Conservation (phyloP, 345 rosid genomes). For the Erysimum cheiranthoides region DNA sequence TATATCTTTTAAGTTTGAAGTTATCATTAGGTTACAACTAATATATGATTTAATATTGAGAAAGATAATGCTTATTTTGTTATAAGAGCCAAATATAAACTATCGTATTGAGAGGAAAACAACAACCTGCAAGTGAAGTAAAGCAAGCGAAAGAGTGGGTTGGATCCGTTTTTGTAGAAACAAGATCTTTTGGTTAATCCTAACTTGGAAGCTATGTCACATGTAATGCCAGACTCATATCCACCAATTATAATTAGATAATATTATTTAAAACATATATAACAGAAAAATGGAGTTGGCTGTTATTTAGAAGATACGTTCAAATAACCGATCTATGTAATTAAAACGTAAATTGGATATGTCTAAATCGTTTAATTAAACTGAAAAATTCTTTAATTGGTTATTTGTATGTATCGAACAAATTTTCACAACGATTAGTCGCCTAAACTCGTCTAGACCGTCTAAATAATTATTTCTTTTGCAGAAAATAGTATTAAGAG, state of each 20-base stretch:
- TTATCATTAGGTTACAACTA: slow-evolving; percentile 23
- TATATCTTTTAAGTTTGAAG: not conserved
- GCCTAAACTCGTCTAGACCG: not conserved
- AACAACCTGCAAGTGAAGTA: slow-evolving; percentile 47
- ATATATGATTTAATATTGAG: not conserved
- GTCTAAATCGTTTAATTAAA: not conserved
- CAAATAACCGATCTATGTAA: not conserved
- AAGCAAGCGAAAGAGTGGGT: slow-evolving; percentile 44
- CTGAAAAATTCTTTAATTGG: not conserved
- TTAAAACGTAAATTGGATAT: not conserved
- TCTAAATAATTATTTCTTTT: not conserved
- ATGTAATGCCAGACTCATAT: slow-evolving; percentile 46
- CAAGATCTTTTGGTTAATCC: slow-evolving; percentile 43
- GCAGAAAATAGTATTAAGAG: not conserved
- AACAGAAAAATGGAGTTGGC: not conserved
- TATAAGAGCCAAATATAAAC: slow-evolving; percentile 1
- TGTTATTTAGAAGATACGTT: not conserved
- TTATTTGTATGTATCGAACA: not conserved
- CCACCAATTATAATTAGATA: slow-evolving; percentile 34
- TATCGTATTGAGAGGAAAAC: slow-evolving; percentile 31
- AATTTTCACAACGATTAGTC: not conserved
- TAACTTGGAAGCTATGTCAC: slow-evolving; percentile 48
- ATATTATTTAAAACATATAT: not conserved
- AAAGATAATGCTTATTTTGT: not conserved
- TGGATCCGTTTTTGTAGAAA: slow-evolving; percentile 40